These are phyloP conservation scores for Penicillium cinerascens DNA, from an alignment of 495 filamentous ascomycete species.

Conservation along the genomic window DNA sequence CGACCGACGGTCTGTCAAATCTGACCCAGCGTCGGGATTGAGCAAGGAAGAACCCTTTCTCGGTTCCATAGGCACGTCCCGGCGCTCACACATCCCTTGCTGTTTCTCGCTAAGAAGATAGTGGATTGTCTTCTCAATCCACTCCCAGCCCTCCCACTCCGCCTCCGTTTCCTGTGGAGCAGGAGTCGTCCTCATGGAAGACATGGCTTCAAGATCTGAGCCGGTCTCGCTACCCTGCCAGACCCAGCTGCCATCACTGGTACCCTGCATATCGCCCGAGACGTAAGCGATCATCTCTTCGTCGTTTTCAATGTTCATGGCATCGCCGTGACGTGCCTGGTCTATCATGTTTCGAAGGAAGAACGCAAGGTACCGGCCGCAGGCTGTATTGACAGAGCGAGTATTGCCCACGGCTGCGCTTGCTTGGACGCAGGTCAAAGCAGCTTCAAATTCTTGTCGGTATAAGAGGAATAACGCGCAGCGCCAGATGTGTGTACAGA, in stretches of 20 bases:
- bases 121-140: slow-evolving; percentile 48
- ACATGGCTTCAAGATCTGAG: slow-evolving; percentile 32
- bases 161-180: slow-evolving; percentile 13
- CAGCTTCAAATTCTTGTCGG: slow-evolving; percentile 65
- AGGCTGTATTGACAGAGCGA: slow-evolving; percentile 70
- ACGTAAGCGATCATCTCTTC: slow-evolving; percentile 90
- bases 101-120: slow-evolving; percentile 44
- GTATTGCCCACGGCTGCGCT: slow-evolving; percentile 63
- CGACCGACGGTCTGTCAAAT: slow-evolving; percentile 34
- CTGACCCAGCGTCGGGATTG: slow-evolving; percentile 35
- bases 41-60: slow-evolving; percentile 28
- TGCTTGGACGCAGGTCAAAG: slow-evolving; percentile 68
- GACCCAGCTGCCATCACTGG: slow-evolving; percentile 74
- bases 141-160: slow-evolving; percentile 53
- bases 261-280: slow-evolving; percentile 87
- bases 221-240: slow-evolving; percentile 69
- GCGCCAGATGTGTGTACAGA: slow-evolving; percentile 87
- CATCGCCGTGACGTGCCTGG: slow-evolving; percentile 51
- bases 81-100: slow-evolving; percentile 16
- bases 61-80: slow-evolving; percentile 10
- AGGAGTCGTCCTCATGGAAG: slow-evolving; percentile 8
- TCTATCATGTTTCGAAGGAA: slow-evolving; percentile 65
- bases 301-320: slow-evolving; percentile 61
- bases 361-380: slow-evolving; percentile 80
- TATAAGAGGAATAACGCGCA: slow-evolving; percentile 79